phyloP scores from a whole-genome alignment of 1,284 basidiomycete genomes.

The Apiotrichum porosum region DNA sequence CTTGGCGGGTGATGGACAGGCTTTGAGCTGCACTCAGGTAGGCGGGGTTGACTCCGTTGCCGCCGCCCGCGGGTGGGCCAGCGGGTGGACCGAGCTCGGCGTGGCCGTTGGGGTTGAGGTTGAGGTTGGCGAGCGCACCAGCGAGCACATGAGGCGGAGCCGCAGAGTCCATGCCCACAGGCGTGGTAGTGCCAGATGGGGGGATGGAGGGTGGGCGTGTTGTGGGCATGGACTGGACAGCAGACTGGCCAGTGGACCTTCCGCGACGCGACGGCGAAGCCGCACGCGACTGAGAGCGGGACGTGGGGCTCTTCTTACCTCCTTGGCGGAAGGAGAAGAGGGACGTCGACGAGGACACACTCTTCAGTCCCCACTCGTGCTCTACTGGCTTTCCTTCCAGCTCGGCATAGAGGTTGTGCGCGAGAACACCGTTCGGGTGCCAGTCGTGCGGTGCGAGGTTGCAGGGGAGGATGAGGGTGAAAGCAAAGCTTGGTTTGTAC shows the following conservation, averaged over 20 bases:
- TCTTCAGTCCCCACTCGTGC: background rate
- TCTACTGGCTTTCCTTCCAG: slow-evolving; percentile 22
- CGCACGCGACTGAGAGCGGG: background rate
- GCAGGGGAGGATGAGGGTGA: slow-evolving; percentile 24
- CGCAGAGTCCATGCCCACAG: background rate
- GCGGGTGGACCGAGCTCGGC: background rate
- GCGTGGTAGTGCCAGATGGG: slow-evolving; percentile 4
- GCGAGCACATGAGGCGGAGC: slow-evolving; percentile 6
- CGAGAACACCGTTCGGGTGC: slow-evolving; percentile 25
- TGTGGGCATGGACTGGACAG: too few relatives aligned
- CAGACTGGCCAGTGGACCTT: too few relatives aligned
- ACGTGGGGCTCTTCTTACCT: background rate
- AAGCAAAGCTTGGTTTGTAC: too few relatives aligned
- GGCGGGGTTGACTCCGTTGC: background rate
- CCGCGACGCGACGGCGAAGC: background rate
- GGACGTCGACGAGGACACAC: slow-evolving; percentile 2
- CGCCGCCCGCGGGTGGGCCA: background rate
- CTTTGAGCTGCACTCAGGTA: slow-evolving; percentile 1
- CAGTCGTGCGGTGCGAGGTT: slow-evolving; percentile 30
- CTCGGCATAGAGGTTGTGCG: slow-evolving; percentile 26
- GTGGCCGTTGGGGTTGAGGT: slow-evolving; percentile 5
- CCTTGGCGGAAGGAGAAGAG: slow-evolving; percentile 12
- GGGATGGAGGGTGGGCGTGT: background rate
- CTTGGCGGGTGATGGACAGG: slow-evolving; percentile 2
- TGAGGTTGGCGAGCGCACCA: slow-evolving; percentile 12